Evolutionary conservation across 805 yeast genomes (phyloP).

Genomic region (Jamesozyma spencerorum): DNA sequence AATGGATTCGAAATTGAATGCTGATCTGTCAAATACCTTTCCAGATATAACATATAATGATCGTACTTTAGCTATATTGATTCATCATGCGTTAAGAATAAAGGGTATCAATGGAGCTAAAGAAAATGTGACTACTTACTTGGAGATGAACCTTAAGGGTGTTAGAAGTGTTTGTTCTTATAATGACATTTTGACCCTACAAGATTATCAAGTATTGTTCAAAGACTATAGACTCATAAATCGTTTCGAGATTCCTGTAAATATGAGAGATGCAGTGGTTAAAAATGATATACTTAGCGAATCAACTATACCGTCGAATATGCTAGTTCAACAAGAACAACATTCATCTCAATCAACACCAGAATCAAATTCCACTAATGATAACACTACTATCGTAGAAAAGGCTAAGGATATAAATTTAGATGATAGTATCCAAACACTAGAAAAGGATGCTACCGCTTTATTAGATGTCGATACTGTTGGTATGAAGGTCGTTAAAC

Average conservation of each 20-base stretch:
- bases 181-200: constrained; percentile 22
- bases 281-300: background rate
- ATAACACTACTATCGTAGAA: background rate
- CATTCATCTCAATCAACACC: background rate
- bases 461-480: constrained; percentile 63
- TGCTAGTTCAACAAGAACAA: background rate
- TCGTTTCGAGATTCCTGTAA: constrained; percentile 20
- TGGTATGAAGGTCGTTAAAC: constrained; percentile 71
- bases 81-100: constrained; percentile 35
- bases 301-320: background rate
- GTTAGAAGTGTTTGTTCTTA: constrained; percentile 15
- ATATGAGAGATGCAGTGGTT: constrained; percentile 8
- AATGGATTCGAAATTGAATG: constrained; percentile 31
- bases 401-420: constrained; percentile 8
- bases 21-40: constrained; percentile 35
- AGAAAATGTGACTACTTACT: constrained; percentile 12
- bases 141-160: constrained; percentile 15
- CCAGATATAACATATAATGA: constrained; percentile 37
- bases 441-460: constrained; percentile 46
- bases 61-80: constrained; percentile 51
- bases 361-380: background rate
- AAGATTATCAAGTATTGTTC: constrained; percentile 33
- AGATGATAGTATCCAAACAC: constrained; percentile 29
- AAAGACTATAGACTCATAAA: constrained; percentile 28
- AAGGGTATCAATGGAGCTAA: background rate